Conservation (phyloP, 2,329 filamentous ascomycete species). For the Trichoderma sp. region DNA sequence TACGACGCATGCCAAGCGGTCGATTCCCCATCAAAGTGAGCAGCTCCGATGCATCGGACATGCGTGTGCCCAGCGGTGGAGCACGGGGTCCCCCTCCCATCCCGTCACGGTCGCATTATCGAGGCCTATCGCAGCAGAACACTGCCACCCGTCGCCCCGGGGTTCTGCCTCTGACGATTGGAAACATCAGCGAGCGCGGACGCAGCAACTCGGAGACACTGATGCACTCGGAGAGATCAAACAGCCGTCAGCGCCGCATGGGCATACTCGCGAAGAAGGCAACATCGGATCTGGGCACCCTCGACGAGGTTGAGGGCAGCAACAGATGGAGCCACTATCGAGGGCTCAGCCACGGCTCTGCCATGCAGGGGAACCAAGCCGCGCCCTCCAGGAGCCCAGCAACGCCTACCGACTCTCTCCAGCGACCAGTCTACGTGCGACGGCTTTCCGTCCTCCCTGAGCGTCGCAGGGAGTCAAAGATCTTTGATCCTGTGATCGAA, state of each 20-base stretch:
- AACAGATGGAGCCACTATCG: constrained; percentile 69
- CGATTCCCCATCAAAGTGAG: constrained; percentile 73
- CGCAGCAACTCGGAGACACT: constrained; percentile 67
- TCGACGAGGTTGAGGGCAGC: constrained; percentile 64
- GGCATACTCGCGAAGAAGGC: constrained; percentile 61
- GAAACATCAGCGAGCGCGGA: constrained; percentile 67
- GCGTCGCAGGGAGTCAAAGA: constrained; percentile 62
- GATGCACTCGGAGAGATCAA: constrained; percentile 55
- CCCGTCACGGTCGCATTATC: constrained; percentile 74
- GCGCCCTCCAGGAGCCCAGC: constrained; percentile 54
- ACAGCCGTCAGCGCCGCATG: constrained; percentile 64
- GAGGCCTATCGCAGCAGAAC: constrained; percentile 71
- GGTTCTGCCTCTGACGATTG: constrained; percentile 70
- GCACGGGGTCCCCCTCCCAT: constrained; percentile 75
- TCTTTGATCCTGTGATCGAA: constrained; percentile 64
- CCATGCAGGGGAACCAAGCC: constrained; percentile 58
- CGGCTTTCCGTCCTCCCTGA: constrained; percentile 66
- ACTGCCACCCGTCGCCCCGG: constrained; percentile 67
- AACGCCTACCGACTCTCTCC: constrained; percentile 58
- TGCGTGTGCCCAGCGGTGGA: constrained; percentile 66
- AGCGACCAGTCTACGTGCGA: constrained; percentile 64
- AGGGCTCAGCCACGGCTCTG: constrained; percentile 68
- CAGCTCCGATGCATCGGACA: constrained; percentile 67
- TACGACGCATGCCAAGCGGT: constrained; percentile 64
- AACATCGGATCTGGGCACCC: constrained; percentile 59